These are phyloP conservation scores for Lupinus albus DNA, from an alignment of 306 rosid genomes.

Conservation along the genomic window DNA sequence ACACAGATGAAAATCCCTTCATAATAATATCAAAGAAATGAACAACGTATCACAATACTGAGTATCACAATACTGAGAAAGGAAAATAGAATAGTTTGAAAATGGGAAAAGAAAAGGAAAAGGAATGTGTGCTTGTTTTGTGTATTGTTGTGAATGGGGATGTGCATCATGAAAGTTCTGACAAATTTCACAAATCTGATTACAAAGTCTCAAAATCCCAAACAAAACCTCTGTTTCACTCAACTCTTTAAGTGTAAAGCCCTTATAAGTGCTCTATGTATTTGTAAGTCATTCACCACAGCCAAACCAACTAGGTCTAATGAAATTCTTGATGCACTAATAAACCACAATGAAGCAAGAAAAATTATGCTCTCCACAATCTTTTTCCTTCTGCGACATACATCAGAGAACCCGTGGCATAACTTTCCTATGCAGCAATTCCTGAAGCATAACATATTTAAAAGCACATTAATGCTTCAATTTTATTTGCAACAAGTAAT, in stretches of 20 bases:
- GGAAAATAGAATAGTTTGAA: conserved; percentile 34
- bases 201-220: conserved; percentile 56
- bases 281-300: conserved; percentile 50
- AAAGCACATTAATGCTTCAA: conserved; percentile 34
- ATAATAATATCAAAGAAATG: conserved; percentile 51
- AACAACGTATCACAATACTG: conserved; percentile 49
- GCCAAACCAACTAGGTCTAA: conserved; percentile 60
- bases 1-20: conserved; percentile 45
- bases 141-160: conserved; percentile 47
- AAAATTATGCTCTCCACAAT: conserved; percentile 43
- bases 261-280: conserved; percentile 52
- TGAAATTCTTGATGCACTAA: conserved; percentile 47
- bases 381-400: conserved; percentile 50
- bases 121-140: conserved; percentile 43
- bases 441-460: conserved; percentile 56
- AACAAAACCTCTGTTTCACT: conserved; percentile 54
- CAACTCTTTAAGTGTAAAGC: conserved; percentile 52
- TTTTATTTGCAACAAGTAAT: too few relatives aligned
- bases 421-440: conserved; percentile 75
- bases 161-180: conserved; percentile 37
- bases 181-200: conserved; percentile 58
- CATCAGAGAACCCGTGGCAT: conserved; percentile 37
- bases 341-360: conserved; percentile 2
- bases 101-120: conserved; percentile 21
- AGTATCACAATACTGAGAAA: conserved; percentile 42